These are phyloP conservation scores for Plasmodium malariae DNA, from an alignment of 169 alveolate species.

Conservation along the genomic window DNA sequence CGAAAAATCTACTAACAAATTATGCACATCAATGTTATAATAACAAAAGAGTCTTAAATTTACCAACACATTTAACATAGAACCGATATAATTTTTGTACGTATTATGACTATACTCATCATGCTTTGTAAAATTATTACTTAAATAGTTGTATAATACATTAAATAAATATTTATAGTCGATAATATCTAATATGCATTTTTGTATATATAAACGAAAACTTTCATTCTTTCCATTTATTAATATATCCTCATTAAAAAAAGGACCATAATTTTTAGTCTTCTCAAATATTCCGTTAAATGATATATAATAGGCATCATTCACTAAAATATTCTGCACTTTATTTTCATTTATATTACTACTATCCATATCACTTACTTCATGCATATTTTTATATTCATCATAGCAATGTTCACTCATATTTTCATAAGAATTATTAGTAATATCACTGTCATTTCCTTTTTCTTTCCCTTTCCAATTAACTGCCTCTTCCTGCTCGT, in stretches of 20 bases:
- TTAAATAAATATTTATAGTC: slow-evolving; percentile 62
- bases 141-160: slow-evolving; percentile 53
- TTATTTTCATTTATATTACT: slow-evolving; percentile 47
- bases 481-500: not conserved
- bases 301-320: slow-evolving; percentile 15
- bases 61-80: slow-evolving; percentile 16
- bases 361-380: slow-evolving; percentile 65
- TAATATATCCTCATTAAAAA: slow-evolving; percentile 30
- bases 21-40: slow-evolving; percentile 68
- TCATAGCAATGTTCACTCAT: slow-evolving; percentile 51
- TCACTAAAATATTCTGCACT: not conserved
- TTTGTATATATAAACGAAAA: slow-evolving; percentile 69
- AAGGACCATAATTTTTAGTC: slow-evolving; percentile 12
- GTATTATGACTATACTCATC: slow-evolving; percentile 59
- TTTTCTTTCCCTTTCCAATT: not conserved
- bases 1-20: slow-evolving; percentile 46
- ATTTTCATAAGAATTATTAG: slow-evolving; percentile 51
- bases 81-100: slow-evolving; percentile 44
- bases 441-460: slow-evolving; percentile 24
- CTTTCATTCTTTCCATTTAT: slow-evolving; percentile 63
- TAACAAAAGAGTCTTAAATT: slow-evolving; percentile 51
- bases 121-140: slow-evolving; percentile 12
- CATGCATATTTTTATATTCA: slow-evolving; percentile 37
- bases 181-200: slow-evolving; percentile 43
- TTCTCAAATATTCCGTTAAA: slow-evolving; percentile 57